Evolutionary conservation across 441 rosid species (phyloP), one percentile per base, ranked within the genome.

Genomic region (Populus hybrid): DNA sequence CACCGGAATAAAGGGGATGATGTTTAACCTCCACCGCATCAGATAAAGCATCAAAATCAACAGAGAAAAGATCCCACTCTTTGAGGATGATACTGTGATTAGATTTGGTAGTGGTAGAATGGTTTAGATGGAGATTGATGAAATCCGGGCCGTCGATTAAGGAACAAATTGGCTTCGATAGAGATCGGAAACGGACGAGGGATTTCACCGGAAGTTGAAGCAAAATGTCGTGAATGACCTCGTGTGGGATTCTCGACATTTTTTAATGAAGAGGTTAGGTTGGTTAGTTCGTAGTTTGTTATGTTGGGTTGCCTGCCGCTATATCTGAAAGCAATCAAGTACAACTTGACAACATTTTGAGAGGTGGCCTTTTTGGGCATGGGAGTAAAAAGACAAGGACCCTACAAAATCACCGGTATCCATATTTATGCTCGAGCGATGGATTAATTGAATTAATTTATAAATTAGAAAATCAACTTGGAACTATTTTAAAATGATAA

Each of bases 201-300:
- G 81, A 16, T 21, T 81, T 65, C 9, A 78, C 79, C 0, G 86
- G 85, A 2, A 86, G 79, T 10, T 36, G 80, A 5, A 57, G 72
- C 65, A 76, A 64, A 24, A 69, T 69, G 42, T 84, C 88, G 75
- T 73, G 74, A 57, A 89, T 70, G n/a, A 89, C n/a, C 11, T 85
- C 90, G 71, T 69, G 38, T 0, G 90, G 91, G 28, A 87, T 36
- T 76, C 73, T 84, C 3, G 87, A 75, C 90, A 88, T 84, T 4
- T 36, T 66, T 6, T 42, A 38, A 38, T 38, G 12, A 38, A 38
- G 46, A 38, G 46, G 12, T 42, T 42, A 0, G 53, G 53, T 11
- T 42, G 18, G 53, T 42, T 24, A 24, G 24, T 24, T 24, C 24
- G 24, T 12, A 11, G 50, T 10, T 42, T 5, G 14, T 42, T 0